Conservation (phyloP, 129 eudicot species). For the Lonicera japonica region DNA sequence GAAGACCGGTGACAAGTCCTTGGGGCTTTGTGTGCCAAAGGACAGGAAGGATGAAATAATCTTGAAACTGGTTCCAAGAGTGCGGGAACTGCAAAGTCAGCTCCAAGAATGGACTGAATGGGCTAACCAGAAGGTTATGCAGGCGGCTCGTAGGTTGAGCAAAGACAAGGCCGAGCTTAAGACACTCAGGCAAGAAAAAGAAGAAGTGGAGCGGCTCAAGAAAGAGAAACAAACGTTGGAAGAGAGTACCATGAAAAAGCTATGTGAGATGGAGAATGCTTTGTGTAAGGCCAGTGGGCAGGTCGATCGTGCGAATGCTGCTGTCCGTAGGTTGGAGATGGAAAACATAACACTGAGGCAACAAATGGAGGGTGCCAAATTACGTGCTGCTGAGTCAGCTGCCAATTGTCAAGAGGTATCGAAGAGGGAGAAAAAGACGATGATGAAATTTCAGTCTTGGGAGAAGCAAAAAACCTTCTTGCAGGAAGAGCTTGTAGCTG, state of each 20-base stretch:
- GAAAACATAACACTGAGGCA: slow-evolving; percentile 55
- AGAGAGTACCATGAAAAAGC: slow-evolving; percentile 86
- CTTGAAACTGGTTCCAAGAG: slow-evolving; percentile 64
- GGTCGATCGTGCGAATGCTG: slow-evolving; percentile 81
- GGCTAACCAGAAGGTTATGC: slow-evolving; percentile 99
- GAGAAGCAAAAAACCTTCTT: slow-evolving; percentile 68
- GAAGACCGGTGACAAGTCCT: slow-evolving; percentile 49
- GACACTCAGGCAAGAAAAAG: slow-evolving; percentile 79
- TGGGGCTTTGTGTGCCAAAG: slow-evolving; percentile 42
- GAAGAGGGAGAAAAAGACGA: slow-evolving; percentile 75
- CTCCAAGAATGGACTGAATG: slow-evolving; percentile 96
- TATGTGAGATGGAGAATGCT: slow-evolving; percentile 95
- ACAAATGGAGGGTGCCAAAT: slow-evolving; percentile 84
- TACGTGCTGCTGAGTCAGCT: slow-evolving; percentile 71
- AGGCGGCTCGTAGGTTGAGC: slow-evolving; percentile 86
- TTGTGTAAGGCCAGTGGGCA: slow-evolving; percentile 83
- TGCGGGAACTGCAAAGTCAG: slow-evolving; percentile 73
- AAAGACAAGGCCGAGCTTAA: slow-evolving; percentile 91
- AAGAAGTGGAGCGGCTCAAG: slow-evolving; percentile 87
- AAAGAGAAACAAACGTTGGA: slow-evolving; percentile 80
- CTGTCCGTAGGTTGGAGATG: slow-evolving; percentile 72
- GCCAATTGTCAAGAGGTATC: slow-evolving; percentile 82
- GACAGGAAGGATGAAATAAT: slow-evolving; percentile 76
- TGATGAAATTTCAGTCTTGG: slow-evolving; percentile 79
- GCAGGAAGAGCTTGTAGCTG: slow-evolving; percentile 76